Evolutionary conservation across 495 filamentous ascomycete genomes (phyloP).

Genomic region (Tuber aestivum): DNA sequence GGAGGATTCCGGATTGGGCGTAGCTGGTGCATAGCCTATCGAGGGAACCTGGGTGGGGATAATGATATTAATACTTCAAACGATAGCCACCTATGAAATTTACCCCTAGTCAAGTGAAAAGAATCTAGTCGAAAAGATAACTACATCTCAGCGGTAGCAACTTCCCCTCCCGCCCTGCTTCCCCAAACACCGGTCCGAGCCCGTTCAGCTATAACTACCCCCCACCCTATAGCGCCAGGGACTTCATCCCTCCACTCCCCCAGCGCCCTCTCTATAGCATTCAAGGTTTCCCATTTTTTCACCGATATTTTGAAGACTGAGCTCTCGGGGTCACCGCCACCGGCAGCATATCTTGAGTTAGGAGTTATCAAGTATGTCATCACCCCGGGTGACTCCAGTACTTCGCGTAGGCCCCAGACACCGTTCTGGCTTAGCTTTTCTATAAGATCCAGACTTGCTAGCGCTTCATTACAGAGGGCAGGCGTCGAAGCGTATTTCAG

Average conservation of each 20-base stretch:
- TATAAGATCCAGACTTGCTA: conserved; percentile 33
- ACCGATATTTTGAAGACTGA: conserved; percentile 27
- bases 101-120: not conserved
- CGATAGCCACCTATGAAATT: not conserved
- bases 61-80: not conserved
- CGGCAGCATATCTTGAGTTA: conserved; percentile 20
- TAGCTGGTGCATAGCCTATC: not conserved
- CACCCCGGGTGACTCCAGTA: conserved; percentile 26
- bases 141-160: conserved; percentile 37
- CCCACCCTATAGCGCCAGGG: conserved; percentile 30
- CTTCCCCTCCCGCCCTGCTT: conserved; percentile 27
- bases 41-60: not conserved
- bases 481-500: conserved; percentile 22
- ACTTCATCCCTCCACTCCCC: conserved; percentile 11
- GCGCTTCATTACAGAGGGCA: conserved; percentile 28
- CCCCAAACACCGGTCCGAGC: conserved; percentile 32
- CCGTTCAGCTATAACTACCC: conserved; percentile 26
- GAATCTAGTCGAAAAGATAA: not conserved
- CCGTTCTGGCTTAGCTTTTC: conserved; percentile 17
- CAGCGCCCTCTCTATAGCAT: conserved; percentile 17
- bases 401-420: conserved; percentile 33
- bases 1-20: not conserved
- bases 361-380: conserved; percentile 32
- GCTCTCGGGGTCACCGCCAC: conserved; percentile 35
- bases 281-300: conserved; percentile 31